These are phyloP conservation scores for Globisporangium okanoganense DNA, from an alignment of 352 stramenopile genomes.

Conservation along the genomic window DNA sequence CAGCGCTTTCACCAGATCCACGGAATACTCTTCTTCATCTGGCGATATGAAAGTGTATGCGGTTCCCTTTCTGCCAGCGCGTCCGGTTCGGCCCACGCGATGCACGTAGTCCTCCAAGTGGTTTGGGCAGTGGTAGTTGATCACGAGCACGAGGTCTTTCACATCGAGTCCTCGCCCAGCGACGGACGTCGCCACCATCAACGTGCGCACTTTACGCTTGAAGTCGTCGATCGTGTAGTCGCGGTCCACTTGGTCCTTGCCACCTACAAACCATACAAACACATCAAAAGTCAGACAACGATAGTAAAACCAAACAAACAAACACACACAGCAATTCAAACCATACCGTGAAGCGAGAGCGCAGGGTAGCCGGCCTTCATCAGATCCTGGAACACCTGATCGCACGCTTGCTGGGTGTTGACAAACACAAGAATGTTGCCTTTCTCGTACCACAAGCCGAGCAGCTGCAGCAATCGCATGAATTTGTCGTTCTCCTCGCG, in stretches of 20 bases:
- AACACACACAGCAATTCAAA: too few relatives aligned
- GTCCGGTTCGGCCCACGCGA: slow-evolving; percentile 95
- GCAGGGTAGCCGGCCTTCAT: slow-evolving; percentile 95
- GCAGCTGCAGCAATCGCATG: slow-evolving; percentile 95
- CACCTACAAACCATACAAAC: slow-evolving; percentile 49
- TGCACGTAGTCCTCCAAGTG: slow-evolving; percentile 99
- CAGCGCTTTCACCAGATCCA: slow-evolving; percentile 97
- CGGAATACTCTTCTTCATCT: slow-evolving; percentile 96
- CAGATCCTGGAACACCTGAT: slow-evolving; percentile 97
- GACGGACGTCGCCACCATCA: slow-evolving; percentile 95
- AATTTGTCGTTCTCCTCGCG: slow-evolving; percentile 99
- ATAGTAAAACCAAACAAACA: not conserved
- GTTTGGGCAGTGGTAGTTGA: slow-evolving; percentile 99
- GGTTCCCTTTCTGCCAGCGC: slow-evolving; percentile 95
- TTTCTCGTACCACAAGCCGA: slow-evolving; percentile 95
- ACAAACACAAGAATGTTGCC: slow-evolving; percentile 99
- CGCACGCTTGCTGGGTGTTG: slow-evolving; percentile 97
- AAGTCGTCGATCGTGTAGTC: slow-evolving; percentile 99
- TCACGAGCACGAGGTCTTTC: slow-evolving; percentile 96
- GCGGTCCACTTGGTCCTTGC: slow-evolving; percentile 99
- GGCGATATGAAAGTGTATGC: slow-evolving; percentile 99
- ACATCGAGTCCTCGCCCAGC: slow-evolving; percentile 98
- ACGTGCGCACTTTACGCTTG: slow-evolving; percentile 92
- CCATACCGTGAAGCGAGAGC: slow-evolving; percentile 94
- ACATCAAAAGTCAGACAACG: not conserved